Evolutionary conservation across 73 alveolate species (phyloP).

Genomic region (Paramecium pentaurelia): DNA sequence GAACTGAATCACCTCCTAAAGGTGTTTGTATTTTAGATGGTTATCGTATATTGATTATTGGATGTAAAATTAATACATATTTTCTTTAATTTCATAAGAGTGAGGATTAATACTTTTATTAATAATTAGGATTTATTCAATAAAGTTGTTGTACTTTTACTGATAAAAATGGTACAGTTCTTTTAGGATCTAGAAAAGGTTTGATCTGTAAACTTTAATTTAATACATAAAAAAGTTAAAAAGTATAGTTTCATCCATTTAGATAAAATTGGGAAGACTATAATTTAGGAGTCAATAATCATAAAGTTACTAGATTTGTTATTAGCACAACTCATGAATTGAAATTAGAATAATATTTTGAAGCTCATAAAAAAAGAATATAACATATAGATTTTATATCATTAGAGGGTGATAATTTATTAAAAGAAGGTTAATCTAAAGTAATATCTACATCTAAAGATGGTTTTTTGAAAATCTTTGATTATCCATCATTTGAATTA

Average conservation of each 20-base stretch:
- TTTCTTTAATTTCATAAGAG: not conserved
- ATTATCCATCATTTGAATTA: not conserved
- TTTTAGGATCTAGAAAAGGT: not conserved
- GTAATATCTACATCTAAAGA: conserved; percentile 13
- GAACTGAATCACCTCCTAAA: not conserved
- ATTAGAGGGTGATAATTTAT: conserved; percentile 20
- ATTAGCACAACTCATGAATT: not conserved
- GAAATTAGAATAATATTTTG: not conserved
- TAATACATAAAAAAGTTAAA: not conserved
- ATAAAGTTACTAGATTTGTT: not conserved
- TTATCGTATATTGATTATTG: not conserved
- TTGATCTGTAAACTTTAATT: not conserved
- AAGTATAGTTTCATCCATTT: not conserved
- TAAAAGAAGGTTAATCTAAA: not conserved
- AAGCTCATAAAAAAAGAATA: conserved; percentile 1
- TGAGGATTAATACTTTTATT: not conserved
- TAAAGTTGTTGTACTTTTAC: not conserved
- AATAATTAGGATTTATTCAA: not conserved
- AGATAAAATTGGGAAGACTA: conserved; percentile 38
- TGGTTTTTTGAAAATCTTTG: not conserved
- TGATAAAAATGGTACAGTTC: not conserved
- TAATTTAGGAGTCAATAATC: not conserved
- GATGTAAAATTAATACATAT: not conserved
- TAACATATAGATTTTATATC: not conserved
- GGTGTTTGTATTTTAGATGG: not conserved